These are phyloP conservation scores for Balakata baccata DNA, from an alignment of 345 rosid genomes.

Conservation along the genomic window DNA sequence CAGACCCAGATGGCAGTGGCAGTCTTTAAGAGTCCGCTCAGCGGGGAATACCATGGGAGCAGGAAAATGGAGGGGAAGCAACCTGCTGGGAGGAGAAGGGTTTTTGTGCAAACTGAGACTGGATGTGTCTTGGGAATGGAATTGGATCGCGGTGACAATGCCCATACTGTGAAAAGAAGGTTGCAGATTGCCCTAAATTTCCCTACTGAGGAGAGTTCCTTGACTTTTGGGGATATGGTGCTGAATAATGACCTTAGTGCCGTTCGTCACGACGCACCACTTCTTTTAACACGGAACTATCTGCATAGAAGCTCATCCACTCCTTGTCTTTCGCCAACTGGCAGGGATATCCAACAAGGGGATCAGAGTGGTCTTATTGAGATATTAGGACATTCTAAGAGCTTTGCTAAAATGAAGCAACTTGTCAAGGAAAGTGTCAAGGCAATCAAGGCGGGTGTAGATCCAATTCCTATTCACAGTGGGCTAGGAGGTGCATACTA, in stretches of 20 bases:
- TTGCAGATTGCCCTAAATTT: slow-evolving; percentile 85
- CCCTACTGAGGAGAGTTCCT: slow-evolving; percentile 71
- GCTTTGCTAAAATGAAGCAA: slow-evolving; percentile 43
- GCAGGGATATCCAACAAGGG: slow-evolving; percentile 71
- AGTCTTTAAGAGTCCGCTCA: slow-evolving; percentile 66
- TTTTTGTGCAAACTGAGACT: slow-evolving; percentile 92
- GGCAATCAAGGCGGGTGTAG: slow-evolving; percentile 85
- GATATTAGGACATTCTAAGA: slow-evolving; percentile 65
- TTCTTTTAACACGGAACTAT: slow-evolving; percentile 70
- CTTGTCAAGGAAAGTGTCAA: slow-evolving; percentile 70
- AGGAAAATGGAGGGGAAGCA: slow-evolving; percentile 66
- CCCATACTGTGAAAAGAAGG: slow-evolving; percentile 88
- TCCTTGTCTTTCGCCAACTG: slow-evolving; percentile 94
- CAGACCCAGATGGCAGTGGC: slow-evolving; percentile 97
- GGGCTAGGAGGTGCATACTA: slow-evolving; percentile 98
- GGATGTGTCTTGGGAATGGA: slow-evolving; percentile 99
- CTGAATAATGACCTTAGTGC: slow-evolving; percentile 87
- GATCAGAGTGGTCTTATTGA: slow-evolving; percentile 87
- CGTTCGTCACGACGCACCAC: slow-evolving; percentile 79
- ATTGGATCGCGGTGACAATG: slow-evolving; percentile 89
- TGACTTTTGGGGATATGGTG: slow-evolving; percentile 83
- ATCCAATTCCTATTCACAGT: slow-evolving; percentile 66
- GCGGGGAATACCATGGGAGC: slow-evolving; percentile 56
- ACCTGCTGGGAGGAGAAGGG: slow-evolving; percentile 69
- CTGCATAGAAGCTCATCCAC: slow-evolving; percentile 94